Evolutionary conservation across 352 stramenopile species (phyloP).

Genomic region (Pythium biforme): DNA sequence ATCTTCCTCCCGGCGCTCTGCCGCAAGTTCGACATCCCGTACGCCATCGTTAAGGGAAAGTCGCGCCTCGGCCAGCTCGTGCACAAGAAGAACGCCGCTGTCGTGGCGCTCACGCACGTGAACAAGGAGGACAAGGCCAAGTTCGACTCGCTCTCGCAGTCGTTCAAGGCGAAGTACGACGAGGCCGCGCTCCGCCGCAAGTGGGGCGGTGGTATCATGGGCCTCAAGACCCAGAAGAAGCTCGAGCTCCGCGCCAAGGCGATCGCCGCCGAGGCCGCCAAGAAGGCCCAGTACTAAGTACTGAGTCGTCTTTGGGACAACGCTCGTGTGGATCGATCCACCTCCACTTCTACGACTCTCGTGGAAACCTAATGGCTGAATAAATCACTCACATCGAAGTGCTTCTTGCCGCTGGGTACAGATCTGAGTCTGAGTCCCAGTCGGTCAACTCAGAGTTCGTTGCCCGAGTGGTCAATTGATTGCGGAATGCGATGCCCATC

Average conservation of each 20-base stretch:
- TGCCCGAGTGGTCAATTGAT: no score
- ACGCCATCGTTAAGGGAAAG: slow-evolving; percentile 99
- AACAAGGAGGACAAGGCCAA: slow-evolving; percentile 98
- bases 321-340: background rate
- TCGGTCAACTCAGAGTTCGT: no score
- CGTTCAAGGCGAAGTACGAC: slow-evolving; percentile 98
- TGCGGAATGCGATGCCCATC: background rate
- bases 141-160: slow-evolving; percentile 92
- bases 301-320: background rate
- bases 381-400: slow-evolving; percentile 31
- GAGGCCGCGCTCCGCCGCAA: slow-evolving; percentile 91
- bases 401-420: background rate
- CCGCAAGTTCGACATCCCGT: slow-evolving; percentile 99
- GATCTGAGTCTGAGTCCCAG: background rate
- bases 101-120: slow-evolving; percentile 95
- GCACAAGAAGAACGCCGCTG: slow-evolving; percentile 98
- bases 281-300: slow-evolving; percentile 96
- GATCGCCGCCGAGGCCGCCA: slow-evolving; percentile 96
- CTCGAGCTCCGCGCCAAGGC: slow-evolving; percentile 98
- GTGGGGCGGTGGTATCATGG: slow-evolving; percentile 99
- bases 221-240: slow-evolving; percentile 99
- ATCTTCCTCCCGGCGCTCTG: slow-evolving; percentile 97
- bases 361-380: slow-evolving; percentile 52
- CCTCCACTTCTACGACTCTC: slow-evolving; percentile 12
- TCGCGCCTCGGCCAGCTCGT: slow-evolving; percentile 97